Evolutionary conservation across 768 basidiomycete genomes (phyloP), one percentile per base, ranked within the genome.

Genomic region (Sarcodon sp.): DNA sequence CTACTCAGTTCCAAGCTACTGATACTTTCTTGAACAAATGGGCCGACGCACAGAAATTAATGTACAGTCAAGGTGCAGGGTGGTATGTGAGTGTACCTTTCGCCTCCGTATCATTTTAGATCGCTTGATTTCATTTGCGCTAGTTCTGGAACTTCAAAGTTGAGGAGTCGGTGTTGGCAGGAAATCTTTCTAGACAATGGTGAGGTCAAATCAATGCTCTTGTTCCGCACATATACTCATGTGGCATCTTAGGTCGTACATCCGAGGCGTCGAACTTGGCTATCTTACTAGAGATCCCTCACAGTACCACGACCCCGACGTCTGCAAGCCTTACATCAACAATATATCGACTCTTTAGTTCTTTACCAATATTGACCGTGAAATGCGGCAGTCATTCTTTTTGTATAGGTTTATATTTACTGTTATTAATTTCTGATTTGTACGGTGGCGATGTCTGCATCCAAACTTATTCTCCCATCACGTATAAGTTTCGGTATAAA

Each of bases 131-230:
- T 27, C 1, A 8, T 46, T 5, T 49, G 33, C 10, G 18, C 31
- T 37, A 76, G 77, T 79, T 69, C 60, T 87, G 83, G 83, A 84
- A 77, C 61, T 86, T 87, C 68, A 83, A 80, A 55, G 68, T 79
- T 6, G 85, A 87, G 61, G 71, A 63, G 35, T 80, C 79, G 2
- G 47, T 48, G 1, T 49, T 63, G 27, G 73, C 76, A 3, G 78
- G 75, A 6, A 68, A 69, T 52, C 61, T 70, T n/a, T 70, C 73
- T 31, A 66, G 80, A 11, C 74, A 84, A 64, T 84, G 84, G 83
- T 82, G 52, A n/a, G 69, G 6, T n/a, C 21, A 12, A n/a, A 35
- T 47, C 32, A 43, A 16, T 7, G 12, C 15, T 35, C 8, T 16
- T 39, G 31, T n/a, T 31, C 9, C 41, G 15, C 43, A 32, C n/a